Evolutionary conservation across 345 rosid genomes (phyloP), one percentile per base, ranked within the genome.

Genomic region (Eutrema yunnanense): DNA sequence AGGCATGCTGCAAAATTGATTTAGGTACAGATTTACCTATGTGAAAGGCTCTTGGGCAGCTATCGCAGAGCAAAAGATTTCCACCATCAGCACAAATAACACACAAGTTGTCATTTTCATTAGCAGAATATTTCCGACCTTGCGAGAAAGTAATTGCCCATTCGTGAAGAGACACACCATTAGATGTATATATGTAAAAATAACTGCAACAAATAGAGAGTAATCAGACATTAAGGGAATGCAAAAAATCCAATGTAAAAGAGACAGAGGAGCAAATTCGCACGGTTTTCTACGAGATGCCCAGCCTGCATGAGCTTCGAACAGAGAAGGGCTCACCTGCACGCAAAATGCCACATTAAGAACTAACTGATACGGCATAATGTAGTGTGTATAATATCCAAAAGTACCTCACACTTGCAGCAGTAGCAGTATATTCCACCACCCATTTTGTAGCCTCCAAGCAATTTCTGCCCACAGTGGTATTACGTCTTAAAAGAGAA

Each of bases 291-390:
- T 85, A 66, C 98, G 96, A 48, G 99, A 84, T 70, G 96, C 87
- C 96, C 98, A 92, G 77, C 99, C 99, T 79, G 99, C 99, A 86
- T 95, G 99, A 79, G 89, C 93, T 86, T 95, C 99, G 77, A 95
- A 95, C 53, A 83, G 85, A 48, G 99, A 92, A 43, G 99, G 88
- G 83, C 99, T 95, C 80, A 95, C 92, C 99, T 95, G 88, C 77
- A 69, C 73, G 49, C 70, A 70, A 65, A 69, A 67, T 30, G 64
- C 68, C 11, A 68, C 58, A 73, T 62, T 69, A 41, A 36, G 53
- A 66, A 30, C 67, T 61, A 53, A 54, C 32, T 63, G 50, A 65
- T 44, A 53, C 8, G 32, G 54, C 42, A 65, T 42, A 52, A 56
- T 40, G 72, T 73, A 70, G 53, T 43, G 54, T 62, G 52, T 32